phyloP scores from a whole-genome alignment of 495 filamentous ascomycete species.

The Hypoxylon perforatum region DNA sequence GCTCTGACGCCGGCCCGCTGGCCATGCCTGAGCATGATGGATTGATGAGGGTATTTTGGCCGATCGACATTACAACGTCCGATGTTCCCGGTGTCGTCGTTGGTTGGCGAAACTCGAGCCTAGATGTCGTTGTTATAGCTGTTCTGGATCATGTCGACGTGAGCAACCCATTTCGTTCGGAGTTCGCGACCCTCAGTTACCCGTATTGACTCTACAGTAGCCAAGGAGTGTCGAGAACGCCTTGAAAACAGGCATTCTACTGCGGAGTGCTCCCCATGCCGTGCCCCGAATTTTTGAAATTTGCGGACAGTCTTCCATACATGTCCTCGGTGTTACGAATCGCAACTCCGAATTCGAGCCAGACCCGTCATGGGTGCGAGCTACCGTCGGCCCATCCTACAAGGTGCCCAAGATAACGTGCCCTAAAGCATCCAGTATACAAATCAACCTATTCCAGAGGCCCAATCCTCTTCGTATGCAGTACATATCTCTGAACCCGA shows the following conservation, averaged over 20 bases:
- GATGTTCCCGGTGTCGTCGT: conserved; percentile 85
- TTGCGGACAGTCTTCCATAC: conserved; percentile 83
- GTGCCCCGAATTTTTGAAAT: conserved; percentile 82
- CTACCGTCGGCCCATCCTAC: conserved; percentile 66
- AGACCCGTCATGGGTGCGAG: conserved; percentile 77
- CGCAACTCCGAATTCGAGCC: conserved; percentile 60
- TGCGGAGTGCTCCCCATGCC: conserved; percentile 84
- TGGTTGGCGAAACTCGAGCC: conserved; percentile 92
- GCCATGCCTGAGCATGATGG: conserved; percentile 94
- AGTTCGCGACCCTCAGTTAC: background rate
- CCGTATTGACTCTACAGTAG: conserved; percentile 43
- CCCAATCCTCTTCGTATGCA: conserved; percentile 93
- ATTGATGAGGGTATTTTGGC: conserved; percentile 98
- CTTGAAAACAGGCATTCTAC: conserved; percentile 82
- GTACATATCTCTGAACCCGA: conserved; percentile 91
- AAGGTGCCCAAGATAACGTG: conserved; percentile 79
- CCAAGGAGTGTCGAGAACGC: conserved; percentile 85
- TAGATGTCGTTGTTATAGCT: conserved; percentile 89
- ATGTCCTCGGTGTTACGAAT: conserved; percentile 87
- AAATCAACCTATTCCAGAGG: conserved; percentile 88
- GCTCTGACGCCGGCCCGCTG: conserved; percentile 45
- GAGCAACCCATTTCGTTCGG: conserved; percentile 29
- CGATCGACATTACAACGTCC: conserved; percentile 80
- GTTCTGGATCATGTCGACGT: conserved; percentile 94
- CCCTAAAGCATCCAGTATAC: conserved; percentile 73